Base-by-base conservation (phyloP, 176 grass and related monocot species). In the bread wheat (Triticum aestivum) region DNA sequence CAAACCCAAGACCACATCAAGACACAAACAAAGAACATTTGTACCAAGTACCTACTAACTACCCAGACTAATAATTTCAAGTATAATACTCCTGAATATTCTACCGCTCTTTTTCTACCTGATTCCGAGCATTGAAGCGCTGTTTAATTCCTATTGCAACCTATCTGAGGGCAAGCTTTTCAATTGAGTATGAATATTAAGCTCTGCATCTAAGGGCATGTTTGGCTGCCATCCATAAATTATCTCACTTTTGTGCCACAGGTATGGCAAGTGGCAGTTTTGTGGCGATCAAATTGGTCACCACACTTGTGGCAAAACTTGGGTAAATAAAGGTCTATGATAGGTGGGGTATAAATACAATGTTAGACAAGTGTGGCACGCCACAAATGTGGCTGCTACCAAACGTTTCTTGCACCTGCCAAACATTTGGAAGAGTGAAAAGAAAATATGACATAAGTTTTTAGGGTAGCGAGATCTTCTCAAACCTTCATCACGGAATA, bases 131-230 rank as follows among this genome's bases (percentile, higher is more conserved):
- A 64, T 38, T 27, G 13, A 82, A 75, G 42, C 14, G n/a, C 15
- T 39, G 61, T 21, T 77, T 66, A 45, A 32, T 4, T 42, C 37
- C 24, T 82, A 75, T 39, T 80, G 8, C 23, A 51, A 29, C 14
- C 27, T 21, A 85, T 71, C 12, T 51, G 5, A 85, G 35, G 80
- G 80, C 5, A 51, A 64, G 32, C 26, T 75, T 47, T 59, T 69
- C 12, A 42, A 75, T 75, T 66, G 69, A 83, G 35, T 11, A 17
- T 44, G 66, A 73, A 73, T 18, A 75, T 68, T 62, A 73, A 20
- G 11, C 4, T 20, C 10, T 75, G 18, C 9, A 65, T 76, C 27
- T 58, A 58, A 63, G 65, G 69, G 51, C 18, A 77, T 78, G 18
- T 21, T 20, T 58, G 54, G 54, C 18, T 21, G 54, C 18, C 54